Conservation (phyloP, 129 eudicot species). For the Lonicera japonica region DNA sequence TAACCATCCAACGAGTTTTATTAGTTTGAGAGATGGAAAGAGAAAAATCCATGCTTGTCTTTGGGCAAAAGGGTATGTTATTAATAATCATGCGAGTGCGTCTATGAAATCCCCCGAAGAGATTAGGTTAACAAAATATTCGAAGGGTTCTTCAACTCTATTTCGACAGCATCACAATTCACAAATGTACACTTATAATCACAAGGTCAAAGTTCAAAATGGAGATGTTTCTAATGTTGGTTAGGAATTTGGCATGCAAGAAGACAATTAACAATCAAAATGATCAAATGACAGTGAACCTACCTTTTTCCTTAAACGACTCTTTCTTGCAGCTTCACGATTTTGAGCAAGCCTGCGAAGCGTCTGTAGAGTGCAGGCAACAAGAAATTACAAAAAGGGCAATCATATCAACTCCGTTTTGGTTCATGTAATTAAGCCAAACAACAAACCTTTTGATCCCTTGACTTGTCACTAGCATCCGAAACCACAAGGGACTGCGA, state of each 20-base stretch:
- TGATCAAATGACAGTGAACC: slow-evolving; percentile 6
- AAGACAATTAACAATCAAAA: not conserved
- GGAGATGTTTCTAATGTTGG: too few relatives aligned
- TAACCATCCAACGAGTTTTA: not conserved
- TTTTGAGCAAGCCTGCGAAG: slow-evolving; percentile 96
- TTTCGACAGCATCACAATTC: not conserved
- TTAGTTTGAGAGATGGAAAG: not conserved
- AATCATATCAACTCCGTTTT: not conserved
- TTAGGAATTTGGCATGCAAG: not conserved
- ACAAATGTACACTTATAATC: not conserved
- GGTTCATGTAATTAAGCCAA: slow-evolving; percentile 9
- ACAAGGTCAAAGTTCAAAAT: too few relatives aligned
- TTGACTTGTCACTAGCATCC: slow-evolving; percentile 83
- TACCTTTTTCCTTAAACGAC: slow-evolving; percentile 82
- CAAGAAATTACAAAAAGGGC: slow-evolving; percentile 11
- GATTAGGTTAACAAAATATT: not conserved
- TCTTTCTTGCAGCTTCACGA: slow-evolving; percentile 95
- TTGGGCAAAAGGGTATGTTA: not conserved
- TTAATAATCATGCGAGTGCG: too few relatives aligned
- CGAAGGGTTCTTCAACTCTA: not conserved
- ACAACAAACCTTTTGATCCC: slow-evolving; percentile 74
- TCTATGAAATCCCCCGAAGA: not conserved
- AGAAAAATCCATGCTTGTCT: not conserved
- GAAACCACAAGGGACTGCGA: slow-evolving; percentile 52
- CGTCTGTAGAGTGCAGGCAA: slow-evolving; percentile 37